Evolutionary conservation across 2,329 filamentous ascomycete genomes (phyloP).

Genomic region (Aspergillus alliaceus): DNA sequence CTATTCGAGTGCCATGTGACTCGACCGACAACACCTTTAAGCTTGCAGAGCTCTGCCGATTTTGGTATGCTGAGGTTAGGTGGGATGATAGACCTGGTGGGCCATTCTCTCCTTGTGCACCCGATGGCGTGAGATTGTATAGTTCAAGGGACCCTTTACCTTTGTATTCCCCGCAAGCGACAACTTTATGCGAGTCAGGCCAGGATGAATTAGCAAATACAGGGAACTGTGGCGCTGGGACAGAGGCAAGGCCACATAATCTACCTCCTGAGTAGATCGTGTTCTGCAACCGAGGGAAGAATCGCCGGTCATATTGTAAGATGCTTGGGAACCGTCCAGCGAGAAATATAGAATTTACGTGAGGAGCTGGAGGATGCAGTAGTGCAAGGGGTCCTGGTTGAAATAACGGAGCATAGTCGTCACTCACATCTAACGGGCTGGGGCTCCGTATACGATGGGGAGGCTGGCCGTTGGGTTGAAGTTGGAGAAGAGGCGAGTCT

Average conservation of each 20-base stretch:
- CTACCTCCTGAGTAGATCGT: constrained; percentile 82
- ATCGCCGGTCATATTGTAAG: constrained; percentile 83
- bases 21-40: constrained; percentile 80
- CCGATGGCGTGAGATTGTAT: constrained; percentile 53
- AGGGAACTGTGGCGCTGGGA: constrained; percentile 59
- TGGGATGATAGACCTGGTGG: constrained; percentile 27
- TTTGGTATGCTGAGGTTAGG: constrained; percentile 56
- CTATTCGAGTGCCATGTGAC: constrained; percentile 77
- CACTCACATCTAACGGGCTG: constrained; percentile 33
- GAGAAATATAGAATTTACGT: constrained; percentile 79
- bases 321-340: constrained; percentile 87
- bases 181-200: constrained; percentile 63
- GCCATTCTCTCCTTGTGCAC: constrained; percentile 25
- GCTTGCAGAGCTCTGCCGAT: constrained; percentile 77
- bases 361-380: constrained; percentile 67
- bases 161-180: constrained; percentile 88
- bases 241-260: constrained; percentile 69
- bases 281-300: constrained; percentile 73
- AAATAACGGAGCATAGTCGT: constrained; percentile 68
- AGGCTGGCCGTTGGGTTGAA: constrained; percentile 34
- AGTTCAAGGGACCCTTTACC: constrained; percentile 86
- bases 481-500: constrained; percentile 33
- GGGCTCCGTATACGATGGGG: constrained; percentile 40
- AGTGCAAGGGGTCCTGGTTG: constrained; percentile 82
- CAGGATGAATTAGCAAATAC: constrained; percentile 36